Percentiles rank a stretch among this genome's conserved stretches.
phyloP scores from a whole-genome alignment of 352 stramenopile species.

The Phytophthora citrophthora region DNA sequence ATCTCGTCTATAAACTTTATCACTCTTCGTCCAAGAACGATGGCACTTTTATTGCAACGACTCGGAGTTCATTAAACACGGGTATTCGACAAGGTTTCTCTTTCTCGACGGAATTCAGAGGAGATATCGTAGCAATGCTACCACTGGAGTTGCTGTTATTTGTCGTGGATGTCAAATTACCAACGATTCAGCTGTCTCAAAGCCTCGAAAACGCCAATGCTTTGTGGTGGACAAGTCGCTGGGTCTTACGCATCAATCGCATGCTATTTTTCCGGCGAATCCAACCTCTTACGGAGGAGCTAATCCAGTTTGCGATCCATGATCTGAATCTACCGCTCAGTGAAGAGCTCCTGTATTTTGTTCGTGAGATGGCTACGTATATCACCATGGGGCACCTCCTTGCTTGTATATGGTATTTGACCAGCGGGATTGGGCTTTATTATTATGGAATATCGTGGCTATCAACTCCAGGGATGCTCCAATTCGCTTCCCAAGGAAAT shows the following conservation, averaged over 20 bases:
- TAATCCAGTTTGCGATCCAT: constrained; percentile 66
- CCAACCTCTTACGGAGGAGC: constrained; percentile 42
- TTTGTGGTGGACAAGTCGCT: constrained; percentile 41
- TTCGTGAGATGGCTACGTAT: constrained; percentile 48
- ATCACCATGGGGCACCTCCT: constrained; percentile 62
- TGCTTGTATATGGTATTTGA: constrained; percentile 59
- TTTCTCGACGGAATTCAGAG: constrained; percentile 36
- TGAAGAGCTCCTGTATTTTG: constrained; percentile 52
- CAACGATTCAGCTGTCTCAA: not conserved
- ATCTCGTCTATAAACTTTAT: constrained; percentile 45
- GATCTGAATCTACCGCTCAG: constrained; percentile 50
- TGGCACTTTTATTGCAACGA: constrained; percentile 1
- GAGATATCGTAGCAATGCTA: constrained; percentile 46
- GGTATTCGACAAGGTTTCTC: not conserved
- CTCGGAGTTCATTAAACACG: not conserved
- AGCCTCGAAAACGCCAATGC: not conserved
- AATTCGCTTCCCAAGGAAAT: not conserved
- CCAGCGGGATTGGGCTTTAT: constrained; percentile 43
- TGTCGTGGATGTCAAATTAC: not conserved
- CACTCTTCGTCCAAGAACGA: constrained; percentile 20
- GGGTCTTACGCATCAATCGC: constrained; percentile 59
- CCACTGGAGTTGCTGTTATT: constrained; percentile 54
- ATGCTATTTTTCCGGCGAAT: constrained; percentile 45
- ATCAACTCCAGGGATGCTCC: constrained; percentile 59
- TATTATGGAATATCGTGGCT: constrained; percentile 61